These are phyloP conservation scores for Pseudozyma thailandica DNA, from an alignment of 1,284 basidiomycete species.

Conservation along the genomic window DNA sequence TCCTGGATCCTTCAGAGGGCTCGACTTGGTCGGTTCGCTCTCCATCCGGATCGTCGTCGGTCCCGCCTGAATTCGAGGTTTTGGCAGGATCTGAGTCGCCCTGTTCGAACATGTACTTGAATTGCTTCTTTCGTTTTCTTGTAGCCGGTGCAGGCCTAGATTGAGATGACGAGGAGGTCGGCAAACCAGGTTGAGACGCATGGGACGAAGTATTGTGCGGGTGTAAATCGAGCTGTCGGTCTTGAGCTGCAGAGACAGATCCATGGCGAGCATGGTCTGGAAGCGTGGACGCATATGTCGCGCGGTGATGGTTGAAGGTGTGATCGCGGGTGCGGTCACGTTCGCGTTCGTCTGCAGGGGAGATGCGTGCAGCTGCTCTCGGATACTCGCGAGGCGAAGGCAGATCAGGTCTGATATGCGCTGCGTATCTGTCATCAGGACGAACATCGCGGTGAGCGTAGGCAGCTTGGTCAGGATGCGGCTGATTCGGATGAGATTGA, in stretches of 20 bases:
- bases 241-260: not conserved
- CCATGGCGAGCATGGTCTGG: conserved; percentile 3
- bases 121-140: conserved; percentile 48
- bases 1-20: not conserved
- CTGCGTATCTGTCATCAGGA: conserved; percentile 1
- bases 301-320: not conserved
- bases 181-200: not conserved
- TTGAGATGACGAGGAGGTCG: conserved; percentile 5
- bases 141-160: conserved; percentile 1
- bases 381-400: conserved; percentile 8
- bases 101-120: conserved; percentile 51
- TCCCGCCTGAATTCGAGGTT: not conserved
- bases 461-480: conserved; percentile 5
- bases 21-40: conserved; percentile 9
- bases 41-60: conserved; percentile 15
- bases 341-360: conserved; percentile 8
- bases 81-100: conserved; percentile 9
- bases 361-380: not conserved
- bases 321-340: too few species aligned
- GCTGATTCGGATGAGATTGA: not conserved
- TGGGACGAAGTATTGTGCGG: not conserved
- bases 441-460: conserved; percentile 4
- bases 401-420: conserved; percentile 2
- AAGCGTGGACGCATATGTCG: conserved; percentile 2
- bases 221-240: not conserved